Conservation (phyloP, 768 basidiomycete species). For the Crucibulum laeve region DNA sequence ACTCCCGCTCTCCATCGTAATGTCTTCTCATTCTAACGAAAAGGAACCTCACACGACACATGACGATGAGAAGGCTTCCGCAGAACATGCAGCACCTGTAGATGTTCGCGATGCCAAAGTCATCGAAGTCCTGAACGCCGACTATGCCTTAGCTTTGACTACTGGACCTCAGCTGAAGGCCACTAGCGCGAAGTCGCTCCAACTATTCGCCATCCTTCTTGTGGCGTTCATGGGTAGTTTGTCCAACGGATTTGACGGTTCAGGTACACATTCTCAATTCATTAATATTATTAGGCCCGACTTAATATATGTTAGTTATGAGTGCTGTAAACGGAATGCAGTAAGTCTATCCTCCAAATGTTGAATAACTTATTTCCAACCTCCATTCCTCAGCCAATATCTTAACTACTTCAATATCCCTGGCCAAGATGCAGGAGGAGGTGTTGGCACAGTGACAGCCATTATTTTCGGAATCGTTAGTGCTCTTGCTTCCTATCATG, state of each 20-base stretch:
- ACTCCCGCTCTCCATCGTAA: too few relatives aligned
- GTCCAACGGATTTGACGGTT: slow-evolving; percentile 44
- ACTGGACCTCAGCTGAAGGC: slow-evolving; percentile 38
- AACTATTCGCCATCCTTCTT: slow-evolving; percentile 35
- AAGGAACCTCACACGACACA: too few relatives aligned
- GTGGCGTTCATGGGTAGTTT: slow-evolving; percentile 42
- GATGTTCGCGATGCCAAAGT: slow-evolving; percentile 15
- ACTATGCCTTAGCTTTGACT: slow-evolving; percentile 39
- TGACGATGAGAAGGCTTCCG: slow-evolving; percentile 1
- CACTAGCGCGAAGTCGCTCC: slow-evolving; percentile 30
- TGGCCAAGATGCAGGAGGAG: slow-evolving; percentile 34
- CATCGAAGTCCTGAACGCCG: slow-evolving; percentile 31
- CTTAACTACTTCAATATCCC: slow-evolving; percentile 34
- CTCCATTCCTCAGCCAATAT: slow-evolving; percentile 25
- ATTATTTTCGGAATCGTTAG: slow-evolving; percentile 41
- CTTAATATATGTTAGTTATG: slow-evolving; percentile 27
- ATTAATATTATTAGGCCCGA: neutral
- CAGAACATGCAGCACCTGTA: neutral
- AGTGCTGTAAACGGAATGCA: slow-evolving; percentile 44
- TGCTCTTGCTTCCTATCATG: slow-evolving; percentile 6
- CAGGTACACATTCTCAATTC: slow-evolving; percentile 32
- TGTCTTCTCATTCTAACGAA: neutral
- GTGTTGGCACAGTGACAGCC: slow-evolving; percentile 37
- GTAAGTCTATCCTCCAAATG: slow-evolving; percentile 17
- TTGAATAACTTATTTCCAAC: slow-evolving; percentile 1